Evolutionary conservation across 345 rosid species (phyloP), one percentile per base, ranked within the genome.

Genomic region (Microcos paniculata): DNA sequence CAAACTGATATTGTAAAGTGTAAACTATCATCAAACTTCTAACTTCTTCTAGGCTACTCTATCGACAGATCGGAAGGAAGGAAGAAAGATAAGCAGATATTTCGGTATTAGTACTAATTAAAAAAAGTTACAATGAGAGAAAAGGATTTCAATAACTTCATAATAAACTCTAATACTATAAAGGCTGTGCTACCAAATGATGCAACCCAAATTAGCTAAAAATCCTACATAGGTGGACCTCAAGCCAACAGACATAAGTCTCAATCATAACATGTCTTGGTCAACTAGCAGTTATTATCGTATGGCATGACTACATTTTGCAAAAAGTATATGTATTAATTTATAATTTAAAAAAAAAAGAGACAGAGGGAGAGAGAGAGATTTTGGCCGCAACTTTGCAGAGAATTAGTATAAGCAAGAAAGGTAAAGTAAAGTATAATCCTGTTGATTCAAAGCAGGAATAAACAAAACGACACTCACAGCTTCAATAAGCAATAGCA

Each of bases 401-500:
- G 19, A 30, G 56, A 67, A 46, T 30, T 24, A 48, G 57, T 28
- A 45, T 18, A 43, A 66, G 45, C 55, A n/a, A 8, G 19, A 9
- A 65, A 68, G 16, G 26, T 67, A 67, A 6, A 15, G 38, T 46
- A 66, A 14, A 15, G 38, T 46, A 67, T 24, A 38, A 26, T 21
- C 43, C 49, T 19, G 40, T 33, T 70, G 56, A 62, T n/a, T n/a
- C n/a, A n/a, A n/a, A 31, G 74, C 9, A 45, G 30, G 42, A 33
- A 53, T 35, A 66, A 64, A 40, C 42, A 40, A 74, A 82, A 80
- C 15, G 55, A 75, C 33, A 82, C 93, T 88, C 81, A 96, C 99
- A 85, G 99, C 95, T 90, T 96, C 98, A 69, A 92, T 85, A 79
- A 96, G 93, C 97, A 87, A 73, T 28, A 31, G 74, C 9, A 45